Conservation (phyloP, 306 rosid species). For the Cicer chorassanicum region DNA sequence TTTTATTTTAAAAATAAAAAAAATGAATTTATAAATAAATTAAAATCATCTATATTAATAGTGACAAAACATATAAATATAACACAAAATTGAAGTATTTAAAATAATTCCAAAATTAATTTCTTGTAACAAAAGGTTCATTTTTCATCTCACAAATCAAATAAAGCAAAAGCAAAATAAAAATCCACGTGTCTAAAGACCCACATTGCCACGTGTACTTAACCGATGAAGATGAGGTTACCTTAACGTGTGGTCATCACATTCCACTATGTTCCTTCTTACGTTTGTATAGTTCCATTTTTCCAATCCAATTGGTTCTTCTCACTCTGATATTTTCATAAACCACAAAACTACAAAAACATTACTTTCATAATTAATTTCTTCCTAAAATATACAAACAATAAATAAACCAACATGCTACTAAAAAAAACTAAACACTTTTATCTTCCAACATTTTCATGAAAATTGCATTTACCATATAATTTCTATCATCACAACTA, state of each 20-base stretch:
- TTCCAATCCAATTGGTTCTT: constrained; percentile 12
- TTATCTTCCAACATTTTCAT: background rate
- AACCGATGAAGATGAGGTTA: constrained; percentile 58
- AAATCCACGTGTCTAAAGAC: constrained; percentile 47
- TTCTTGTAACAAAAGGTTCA: no score
- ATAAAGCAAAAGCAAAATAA: background rate
- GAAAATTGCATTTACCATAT: constrained; percentile 9
- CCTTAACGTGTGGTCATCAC: constrained; percentile 95
- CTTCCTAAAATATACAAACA: constrained; percentile 9
- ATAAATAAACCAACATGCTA: constrained; percentile 33
- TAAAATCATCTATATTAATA: no score
- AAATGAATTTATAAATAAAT: no score
- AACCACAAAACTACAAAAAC: constrained; percentile 41
- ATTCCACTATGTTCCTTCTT: constrained; percentile 49
- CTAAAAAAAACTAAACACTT: background rate
- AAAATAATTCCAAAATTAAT: no score
- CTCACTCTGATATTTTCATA: constrained; percentile 47
- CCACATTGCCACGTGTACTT: constrained; percentile 63
- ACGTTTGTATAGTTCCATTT: constrained; percentile 31
- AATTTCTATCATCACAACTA: constrained; percentile 16
- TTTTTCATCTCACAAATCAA: no score
- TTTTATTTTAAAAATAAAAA: no score
- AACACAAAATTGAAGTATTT: no score
- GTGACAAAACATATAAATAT: no score
- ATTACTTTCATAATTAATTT: constrained; percentile 1